These are phyloP conservation scores for Leishmania major DNA, from an alignment of 208 protist species.

Conservation along the genomic window DNA sequence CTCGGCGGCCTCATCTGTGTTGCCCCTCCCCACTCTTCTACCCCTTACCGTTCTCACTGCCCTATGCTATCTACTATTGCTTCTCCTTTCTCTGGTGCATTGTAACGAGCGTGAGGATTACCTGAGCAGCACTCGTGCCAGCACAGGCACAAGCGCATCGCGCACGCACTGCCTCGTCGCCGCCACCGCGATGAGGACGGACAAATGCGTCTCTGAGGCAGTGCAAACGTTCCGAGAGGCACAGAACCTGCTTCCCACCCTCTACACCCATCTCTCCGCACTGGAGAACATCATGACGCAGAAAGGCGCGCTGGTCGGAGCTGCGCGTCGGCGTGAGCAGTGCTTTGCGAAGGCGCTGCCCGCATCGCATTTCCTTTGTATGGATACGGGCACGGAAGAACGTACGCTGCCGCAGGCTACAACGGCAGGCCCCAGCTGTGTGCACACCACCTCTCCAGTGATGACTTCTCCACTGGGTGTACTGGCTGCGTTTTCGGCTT, in stretches of 20 bases:
- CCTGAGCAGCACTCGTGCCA: neutral
- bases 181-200: slow-evolving; percentile 4
- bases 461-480: slow-evolving; percentile 60
- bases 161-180: neutral
- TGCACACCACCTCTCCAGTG: slow-evolving; percentile 15
- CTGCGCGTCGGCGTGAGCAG: slow-evolving; percentile 39
- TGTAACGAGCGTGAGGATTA: neutral
- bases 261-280: slow-evolving; percentile 50
- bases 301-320: slow-evolving; percentile 41
- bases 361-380: neutral
- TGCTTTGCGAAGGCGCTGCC: slow-evolving; percentile 18
- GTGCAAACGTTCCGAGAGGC: slow-evolving; percentile 72
- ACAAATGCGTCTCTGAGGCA: slow-evolving; percentile 23
- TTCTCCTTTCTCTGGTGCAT: neutral
- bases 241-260: slow-evolving; percentile 53
- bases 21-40: neutral
- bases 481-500: slow-evolving; percentile 43
- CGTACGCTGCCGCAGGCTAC: neutral
- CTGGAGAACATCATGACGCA: slow-evolving; percentile 62
- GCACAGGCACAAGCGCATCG: neutral
- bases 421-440: slow-evolving; percentile 5
- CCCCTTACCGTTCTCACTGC: neutral
- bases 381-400: slow-evolving; percentile 8
- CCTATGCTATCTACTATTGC: neutral
- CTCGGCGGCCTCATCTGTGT: neutral